phyloP scores from a whole-genome alignment of 2,329 filamentous ascomycete genomes.

The Alternaria triticimaculans region DNA sequence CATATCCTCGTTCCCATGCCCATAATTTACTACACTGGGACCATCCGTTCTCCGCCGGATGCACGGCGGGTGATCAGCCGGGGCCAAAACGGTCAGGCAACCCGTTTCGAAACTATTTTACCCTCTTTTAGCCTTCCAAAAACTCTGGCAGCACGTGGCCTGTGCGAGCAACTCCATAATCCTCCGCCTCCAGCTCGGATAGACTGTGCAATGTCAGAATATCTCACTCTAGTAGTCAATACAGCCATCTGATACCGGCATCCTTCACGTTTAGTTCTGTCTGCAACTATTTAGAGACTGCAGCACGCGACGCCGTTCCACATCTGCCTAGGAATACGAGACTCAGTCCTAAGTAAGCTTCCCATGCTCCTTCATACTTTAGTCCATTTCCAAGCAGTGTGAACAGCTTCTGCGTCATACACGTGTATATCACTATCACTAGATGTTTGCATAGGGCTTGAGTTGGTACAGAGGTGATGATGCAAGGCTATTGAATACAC shows the following conservation, averaged over 20 bases:
- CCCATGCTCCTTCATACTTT: neutral
- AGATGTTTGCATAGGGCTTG: neutral
- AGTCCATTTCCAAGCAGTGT: neutral
- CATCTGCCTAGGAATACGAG: neutral
- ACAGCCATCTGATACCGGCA: neutral
- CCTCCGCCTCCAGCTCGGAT: neutral
- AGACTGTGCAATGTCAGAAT: neutral
- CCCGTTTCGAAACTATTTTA: constrained; percentile 38
- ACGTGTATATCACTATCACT: neutral
- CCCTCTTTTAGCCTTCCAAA: constrained; percentile 25
- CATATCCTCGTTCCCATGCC: constrained; percentile 5
- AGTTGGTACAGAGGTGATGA: neutral
- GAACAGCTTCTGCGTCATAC: neutral
- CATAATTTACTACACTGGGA: constrained; percentile 21
- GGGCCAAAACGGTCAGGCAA: constrained; percentile 11
- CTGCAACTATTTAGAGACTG: neutral
- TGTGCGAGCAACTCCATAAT: neutral
- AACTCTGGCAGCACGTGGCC: constrained; percentile 3
- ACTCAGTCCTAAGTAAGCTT: neutral
- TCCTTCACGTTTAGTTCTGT: neutral
- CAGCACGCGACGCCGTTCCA: neutral
- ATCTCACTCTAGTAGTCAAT: neutral
- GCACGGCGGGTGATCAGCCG: constrained; percentile 15
- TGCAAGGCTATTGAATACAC: neutral
- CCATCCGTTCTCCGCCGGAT: constrained; percentile 28